Evolutionary conservation across 805 yeast genomes (phyloP).

Genomic region (Candida incommunis): DNA sequence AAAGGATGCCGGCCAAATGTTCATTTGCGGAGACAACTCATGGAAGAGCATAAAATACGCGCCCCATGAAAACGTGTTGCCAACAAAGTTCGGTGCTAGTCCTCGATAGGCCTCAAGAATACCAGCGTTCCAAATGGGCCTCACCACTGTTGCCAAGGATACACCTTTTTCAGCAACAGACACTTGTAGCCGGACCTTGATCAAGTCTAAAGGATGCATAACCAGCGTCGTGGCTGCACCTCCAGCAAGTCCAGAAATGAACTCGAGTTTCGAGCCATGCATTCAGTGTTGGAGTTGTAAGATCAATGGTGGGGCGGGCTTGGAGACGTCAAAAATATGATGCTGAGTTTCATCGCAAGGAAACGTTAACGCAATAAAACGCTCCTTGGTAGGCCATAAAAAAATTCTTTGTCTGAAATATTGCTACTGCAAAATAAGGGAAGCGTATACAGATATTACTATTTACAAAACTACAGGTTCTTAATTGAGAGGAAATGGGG

Average conservation of each 20-base stretch:
- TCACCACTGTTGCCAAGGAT: slow-evolving; percentile 4
- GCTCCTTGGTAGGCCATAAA: too few relatives aligned
- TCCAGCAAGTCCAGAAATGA: slow-evolving; percentile 61
- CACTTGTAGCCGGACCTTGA: slow-evolving; percentile 73
- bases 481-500: slow-evolving; percentile 69
- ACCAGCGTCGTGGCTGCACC: slow-evolving; percentile 68
- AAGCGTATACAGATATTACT: too few relatives aligned
- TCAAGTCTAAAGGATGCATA: slow-evolving; percentile 80
- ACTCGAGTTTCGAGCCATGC: slow-evolving; percentile 18
- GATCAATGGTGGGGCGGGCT: too few relatives aligned
- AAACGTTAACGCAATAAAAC: too few relatives aligned
- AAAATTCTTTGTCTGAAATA: too few relatives aligned
- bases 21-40: slow-evolving; percentile 20
- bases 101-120: slow-evolving; percentile 49
- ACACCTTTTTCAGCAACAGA: slow-evolving; percentile 18
- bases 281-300: too few relatives aligned
- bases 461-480: background rate
- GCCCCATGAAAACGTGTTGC: slow-evolving; percentile 84
- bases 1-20: slow-evolving; percentile 36
- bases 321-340: too few relatives aligned
- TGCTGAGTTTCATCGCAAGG: too few relatives aligned
- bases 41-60: slow-evolving; percentile 70
- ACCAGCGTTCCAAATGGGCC: slow-evolving; percentile 4
- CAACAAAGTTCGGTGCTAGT: slow-evolving; percentile 61
- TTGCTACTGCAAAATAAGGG: too few relatives aligned